Evolutionary conservation across 805 yeast species (phyloP), one percentile per base, ranked within the genome.

Genomic region (Teunomyces cretensis): DNA sequence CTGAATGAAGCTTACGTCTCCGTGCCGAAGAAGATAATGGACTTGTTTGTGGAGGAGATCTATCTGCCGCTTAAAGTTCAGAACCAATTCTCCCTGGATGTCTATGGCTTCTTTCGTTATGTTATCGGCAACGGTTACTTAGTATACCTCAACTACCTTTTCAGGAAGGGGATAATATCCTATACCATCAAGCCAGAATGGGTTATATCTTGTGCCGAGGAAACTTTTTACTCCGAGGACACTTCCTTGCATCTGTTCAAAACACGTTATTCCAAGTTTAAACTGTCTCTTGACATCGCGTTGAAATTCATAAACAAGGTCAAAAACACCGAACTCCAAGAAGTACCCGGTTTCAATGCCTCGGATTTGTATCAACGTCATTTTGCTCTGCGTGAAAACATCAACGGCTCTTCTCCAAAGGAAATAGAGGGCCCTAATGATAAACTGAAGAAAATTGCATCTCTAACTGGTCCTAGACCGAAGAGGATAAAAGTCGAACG

Each of bases 31-130:
- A 24, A 22, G 28, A 35, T 35, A 8, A 35, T 35, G 38, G 38
- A 19, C 26, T 17, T 35, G 28, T 35, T 35, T 28, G 38, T 35
- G 17, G 11, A n/a, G 38, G 28, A 35, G n/a, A 35, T 19, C n/a
- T 33, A 33, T 22, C 36, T 16, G 24, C 36, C 36, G n/a, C 14
- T 33, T 16, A 33, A 33, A 15, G 17, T 12, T 16, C 36, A 17
- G 16, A 33, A 33, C 22, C 36, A 33, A 17, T 33, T 33, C 28
- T 35, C 38, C 38, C 28, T 35, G 38, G 38, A 35, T 24, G 38
- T 35, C 16, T 19, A 11, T 22, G 38, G 38, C 12, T 35, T 35
- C 36, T 35, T 35, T 14, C 38, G 38, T 9, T 22, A 35, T 13
- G 28, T 35, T 14, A 19, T 35, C 11, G 38, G 38, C 5, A 33